Base-by-base conservation (phyloP, 176 grass and related monocot species). In the Pontederia crassipes region DNA sequence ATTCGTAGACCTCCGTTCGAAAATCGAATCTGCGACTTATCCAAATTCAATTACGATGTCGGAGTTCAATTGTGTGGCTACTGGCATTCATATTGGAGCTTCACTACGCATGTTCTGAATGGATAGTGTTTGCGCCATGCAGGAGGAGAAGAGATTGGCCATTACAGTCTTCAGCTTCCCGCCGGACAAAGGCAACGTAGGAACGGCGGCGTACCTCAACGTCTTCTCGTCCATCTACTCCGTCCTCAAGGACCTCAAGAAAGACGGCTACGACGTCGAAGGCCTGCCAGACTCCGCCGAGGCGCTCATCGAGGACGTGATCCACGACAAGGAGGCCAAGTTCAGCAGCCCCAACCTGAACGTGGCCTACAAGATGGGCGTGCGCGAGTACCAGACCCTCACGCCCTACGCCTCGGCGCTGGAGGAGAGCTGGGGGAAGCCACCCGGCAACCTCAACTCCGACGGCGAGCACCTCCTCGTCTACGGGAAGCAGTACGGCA, bases 151-250 rank as follows among this genome's bases (percentile, higher is more conserved):
- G 74, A 88, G 73, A 59, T 46, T 98, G 55, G 93, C 87, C 8
- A 92, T 98, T 62, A 98, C 93, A 9, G 93, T 98, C 8, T 98
- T 98, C 82, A 98, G 93, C 72, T 98, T 98, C 82, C 93, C 93
- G 35, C 93, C 93, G 29, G 93, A 98, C 84, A 98, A 92, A 70
- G 93, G 93, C 70, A 98, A 98, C 20, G 84, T 98, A 0, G 93
- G 93, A 12, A 92, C 79, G 65, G 93, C 87, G 35, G 93, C 87
- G 18, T 92, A 98, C 61, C 81, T 97, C 56, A 91, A 97, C 45
- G 93, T 97, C 58, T 97, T 97, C 81, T 75, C 46, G 45, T 97
- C 93, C 79, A 97, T 97, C 48, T 91, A 74, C 50, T 88, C 93
- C 8, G 87, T 97, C 48, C 84, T 97, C 17, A 50, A 17, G 28